These are phyloP conservation scores for Candida oleophila DNA, from an alignment of 805 yeast species.

Conservation along the genomic window DNA sequence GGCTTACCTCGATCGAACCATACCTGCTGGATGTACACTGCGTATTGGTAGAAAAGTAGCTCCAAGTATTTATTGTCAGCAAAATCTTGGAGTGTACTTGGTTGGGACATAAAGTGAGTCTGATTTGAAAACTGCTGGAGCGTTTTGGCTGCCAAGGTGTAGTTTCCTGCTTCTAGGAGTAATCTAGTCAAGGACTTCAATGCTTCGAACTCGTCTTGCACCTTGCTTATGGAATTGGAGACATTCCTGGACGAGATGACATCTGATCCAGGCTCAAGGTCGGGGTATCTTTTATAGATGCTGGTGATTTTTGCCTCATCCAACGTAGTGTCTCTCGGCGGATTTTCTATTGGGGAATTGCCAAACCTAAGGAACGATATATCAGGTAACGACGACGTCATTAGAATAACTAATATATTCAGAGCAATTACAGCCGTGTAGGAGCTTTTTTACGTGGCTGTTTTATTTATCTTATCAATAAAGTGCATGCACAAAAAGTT, in stretches of 20 bases:
- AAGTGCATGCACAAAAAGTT: too few species aligned
- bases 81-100: conserved; percentile 16
- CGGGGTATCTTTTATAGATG: neutral
- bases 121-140: conserved; percentile 15
- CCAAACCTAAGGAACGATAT: neutral
- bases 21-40: conserved; percentile 7
- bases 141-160: conserved; percentile 6
- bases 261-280: neutral
- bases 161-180: neutral
- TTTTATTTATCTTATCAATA: too few species aligned
- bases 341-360: too few species aligned
- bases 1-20: conserved; percentile 2
- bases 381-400: neutral
- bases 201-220: neutral
- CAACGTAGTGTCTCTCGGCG: neutral
- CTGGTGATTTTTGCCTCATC: neutral
- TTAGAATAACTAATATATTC: too few species aligned
- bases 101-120: conserved; percentile 24
- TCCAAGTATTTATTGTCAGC: conserved; percentile 25
- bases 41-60: conserved; percentile 25
- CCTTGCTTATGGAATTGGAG: neutral
- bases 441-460: too few species aligned
- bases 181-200: neutral
- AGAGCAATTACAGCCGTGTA: too few species aligned
- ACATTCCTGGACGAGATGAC: neutral